Evolutionary conservation across 2,329 filamentous ascomycete genomes (phyloP), one percentile per base, ranked within the genome.

Genomic region (Neoascochyta sp.): DNA sequence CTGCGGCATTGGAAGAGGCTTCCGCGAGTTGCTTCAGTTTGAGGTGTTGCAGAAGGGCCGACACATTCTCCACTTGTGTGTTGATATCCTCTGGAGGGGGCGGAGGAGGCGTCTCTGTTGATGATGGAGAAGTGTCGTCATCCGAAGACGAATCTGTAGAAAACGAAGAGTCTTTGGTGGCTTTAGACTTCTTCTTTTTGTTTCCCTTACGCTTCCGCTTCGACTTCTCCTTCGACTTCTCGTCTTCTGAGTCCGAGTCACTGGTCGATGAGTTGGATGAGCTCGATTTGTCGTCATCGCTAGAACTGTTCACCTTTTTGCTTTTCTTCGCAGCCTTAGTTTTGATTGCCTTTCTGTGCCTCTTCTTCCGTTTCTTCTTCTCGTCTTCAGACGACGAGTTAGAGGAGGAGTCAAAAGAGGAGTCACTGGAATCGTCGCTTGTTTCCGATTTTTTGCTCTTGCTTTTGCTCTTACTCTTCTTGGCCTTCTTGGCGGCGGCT

Each of bases 241-340:
- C 32, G n/a, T 38, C 45, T 9, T 45, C 45, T 2, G 41, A 41
- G 11, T 42, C 34, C 3, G 45, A 43, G 7, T 40, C 36, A 15
- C 39, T 46, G 22, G 32, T 42, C 5, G 39, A 41, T 4, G 41
- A 41, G 28, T 38, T 41, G 3, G 39, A 47, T 1, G 22, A 26
- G 9, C 32, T 28, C 2, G 47, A 50, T 7, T 38, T 25, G n/a
- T 36, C 40, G 4, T 43, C 36, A 7, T 49, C 40, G 22, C 41
- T 48, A 3, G 50, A 47, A 14, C 25, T 47, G 1, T 47, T 33
- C 5, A 26, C 9, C 16, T 54, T 60, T 33, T 43, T 53, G 29
- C 26, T 46, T 29, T 44, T 50, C 34, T 43, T 55, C 29, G 44
- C 52, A 10, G 36, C 37, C 16, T 56, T 54, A 2, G 43, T 27